These are phyloP conservation scores for Beauveria pseudobassiana DNA, from an alignment of 2,329 filamentous ascomycete genomes.

Conservation along the genomic window DNA sequence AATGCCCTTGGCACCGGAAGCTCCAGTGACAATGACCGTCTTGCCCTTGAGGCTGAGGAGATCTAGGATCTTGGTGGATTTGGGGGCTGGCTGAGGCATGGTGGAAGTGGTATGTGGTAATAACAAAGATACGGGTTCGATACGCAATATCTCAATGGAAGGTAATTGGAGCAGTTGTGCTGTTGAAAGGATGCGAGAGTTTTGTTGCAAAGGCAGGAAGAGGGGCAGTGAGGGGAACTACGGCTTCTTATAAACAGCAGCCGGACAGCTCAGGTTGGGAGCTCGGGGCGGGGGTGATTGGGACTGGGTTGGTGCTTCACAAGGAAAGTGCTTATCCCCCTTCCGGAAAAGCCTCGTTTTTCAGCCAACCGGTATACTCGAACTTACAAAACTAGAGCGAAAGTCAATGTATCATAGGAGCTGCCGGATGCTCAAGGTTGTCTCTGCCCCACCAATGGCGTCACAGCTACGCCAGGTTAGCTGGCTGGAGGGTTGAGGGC, in stretches of 20 bases:
- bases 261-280: constrained; percentile 1
- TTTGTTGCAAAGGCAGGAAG: not conserved
- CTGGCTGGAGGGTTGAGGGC: not conserved
- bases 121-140: not conserved
- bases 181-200: not conserved
- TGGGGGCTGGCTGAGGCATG: constrained; percentile 52
- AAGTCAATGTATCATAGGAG: constrained; percentile 10
- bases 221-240: not conserved
- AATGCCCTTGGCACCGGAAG: constrained; percentile 62
- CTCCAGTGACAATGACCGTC: constrained; percentile 63
- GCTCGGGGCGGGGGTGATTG: not conserved
- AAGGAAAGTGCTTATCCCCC: not conserved
- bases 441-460: constrained; percentile 11
- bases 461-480: not conserved
- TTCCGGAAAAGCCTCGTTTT: not conserved
- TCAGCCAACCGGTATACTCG: not conserved
- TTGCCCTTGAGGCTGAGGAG: constrained; percentile 68
- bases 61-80: constrained; percentile 51
- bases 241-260: constrained; percentile 4
- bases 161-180: not conserved
- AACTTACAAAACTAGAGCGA: not conserved
- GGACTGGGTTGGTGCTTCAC: not conserved
- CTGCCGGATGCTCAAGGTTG: not conserved
- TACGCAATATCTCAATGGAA: not conserved
- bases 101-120: constrained; percentile 3